Base-by-base conservation (phyloP, 2,329 filamentous ascomycete species). In the Lachnellula occidentalis region DNA sequence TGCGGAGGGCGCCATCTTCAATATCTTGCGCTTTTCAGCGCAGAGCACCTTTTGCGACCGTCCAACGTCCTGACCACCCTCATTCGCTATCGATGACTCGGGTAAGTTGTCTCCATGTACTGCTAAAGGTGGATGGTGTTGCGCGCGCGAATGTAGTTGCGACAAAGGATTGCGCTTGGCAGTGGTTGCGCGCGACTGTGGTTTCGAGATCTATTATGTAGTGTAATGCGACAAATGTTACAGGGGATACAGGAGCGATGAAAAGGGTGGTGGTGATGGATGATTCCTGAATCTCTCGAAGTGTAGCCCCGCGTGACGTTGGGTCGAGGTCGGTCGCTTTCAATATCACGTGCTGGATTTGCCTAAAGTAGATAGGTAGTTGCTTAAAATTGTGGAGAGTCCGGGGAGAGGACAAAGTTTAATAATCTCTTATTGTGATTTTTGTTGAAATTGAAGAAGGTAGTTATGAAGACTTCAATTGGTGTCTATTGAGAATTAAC, bases 1-100 rank as follows among this genome's bases (percentile, higher is more conserved):
- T 41, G 62, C 60, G 8, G 62, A 65, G 27, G 67, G 66, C 17
- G 67, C 67, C 67, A 69, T 69, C 34, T 45, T 34, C 50, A 42
- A 14, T 36, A 31, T 42, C 43, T 51, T 34, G 39, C 36, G 34
- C 45, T 39, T 34, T 17, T 15, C n/a, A 19, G 48, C 27, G 48
- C 21, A 21, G 36, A 37, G 24, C 34, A 2, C 7, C 34, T 15
- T 11, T 21, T 17, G 19, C 22, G 15, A 37, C 22, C 36, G 19
- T 43, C 48, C 45, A n/a, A 48, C 37, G 19, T 27, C 21, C 24
- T 34, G 17, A 45, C 21, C 19, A 22, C 21, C 19, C 46, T 17
- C 34, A 27, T 47, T 56, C 50, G 50, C 50, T 27, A 53, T 45
- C 39, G 27, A 15, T 11, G 27, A 51, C 11, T 46, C 15, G 21